Percentiles rank a stretch among this genome's conserved stretches.
These are phyloP conservation scores for Ceriops tagal DNA, from an alignment of 345 rosid species.

Conservation along the genomic window DNA sequence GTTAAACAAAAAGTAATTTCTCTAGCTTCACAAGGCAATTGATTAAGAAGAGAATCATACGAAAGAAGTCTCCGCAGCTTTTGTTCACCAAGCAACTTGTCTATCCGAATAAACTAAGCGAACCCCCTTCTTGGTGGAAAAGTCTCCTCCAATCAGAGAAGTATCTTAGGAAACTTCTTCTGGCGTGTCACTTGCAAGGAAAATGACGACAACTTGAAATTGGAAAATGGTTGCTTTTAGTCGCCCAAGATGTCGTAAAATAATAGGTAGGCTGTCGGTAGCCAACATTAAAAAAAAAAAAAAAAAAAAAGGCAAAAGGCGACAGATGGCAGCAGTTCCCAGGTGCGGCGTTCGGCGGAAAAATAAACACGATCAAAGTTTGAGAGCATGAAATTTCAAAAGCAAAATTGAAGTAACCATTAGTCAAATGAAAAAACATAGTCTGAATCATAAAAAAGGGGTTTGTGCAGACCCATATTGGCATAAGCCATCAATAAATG, in stretches of 20 bases:
- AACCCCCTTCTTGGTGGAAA: too few species aligned
- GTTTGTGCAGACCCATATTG: conserved; percentile 15
- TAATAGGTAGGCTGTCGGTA: conserved; percentile 27
- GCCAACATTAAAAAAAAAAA: conserved; percentile 23
- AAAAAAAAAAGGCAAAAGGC: conserved; percentile 29
- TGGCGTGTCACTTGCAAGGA: too few species aligned
- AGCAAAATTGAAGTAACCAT: not conserved
- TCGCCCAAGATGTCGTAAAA: not conserved
- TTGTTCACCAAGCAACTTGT: too few species aligned
- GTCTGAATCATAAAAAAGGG: not conserved
- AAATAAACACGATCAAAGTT: conserved; percentile 15
- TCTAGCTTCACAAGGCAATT: not conserved
- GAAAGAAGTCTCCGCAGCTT: not conserved
- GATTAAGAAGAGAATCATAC: not conserved
- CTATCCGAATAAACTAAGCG: too few species aligned
- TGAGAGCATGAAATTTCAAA: conserved; percentile 11
- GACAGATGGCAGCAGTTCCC: conserved; percentile 56
- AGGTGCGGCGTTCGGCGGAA: conserved; percentile 85
- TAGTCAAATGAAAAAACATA: not conserved
- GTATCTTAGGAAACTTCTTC: not conserved
- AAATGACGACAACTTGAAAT: too few species aligned
- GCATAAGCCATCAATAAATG: conserved; percentile 49
- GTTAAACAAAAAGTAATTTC: not conserved
- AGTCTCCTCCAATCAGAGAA: too few species aligned
- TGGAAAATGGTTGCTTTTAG: too few species aligned